These are phyloP conservation scores for Pseudogymnoascus sp. DNA, from an alignment of 2,329 filamentous ascomycete genomes.

Conservation along the genomic window DNA sequence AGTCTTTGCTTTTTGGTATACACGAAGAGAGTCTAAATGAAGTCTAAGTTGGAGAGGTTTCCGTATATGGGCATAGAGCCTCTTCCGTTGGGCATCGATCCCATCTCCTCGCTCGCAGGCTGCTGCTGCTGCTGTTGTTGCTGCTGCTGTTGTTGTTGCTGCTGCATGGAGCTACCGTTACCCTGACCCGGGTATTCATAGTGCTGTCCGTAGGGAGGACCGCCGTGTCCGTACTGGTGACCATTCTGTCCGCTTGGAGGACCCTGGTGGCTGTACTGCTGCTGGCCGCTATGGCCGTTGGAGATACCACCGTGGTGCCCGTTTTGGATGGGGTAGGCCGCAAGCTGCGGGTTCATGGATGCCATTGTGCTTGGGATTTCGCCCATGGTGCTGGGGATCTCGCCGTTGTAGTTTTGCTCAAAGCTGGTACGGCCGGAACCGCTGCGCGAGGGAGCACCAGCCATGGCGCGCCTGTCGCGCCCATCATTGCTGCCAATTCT, in stretches of 20 bases:
- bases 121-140: slow-evolving; percentile 18
- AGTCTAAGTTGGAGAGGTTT: slow-evolving; percentile 9
- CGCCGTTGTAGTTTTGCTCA: slow-evolving; percentile 49
- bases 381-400: slow-evolving; percentile 51
- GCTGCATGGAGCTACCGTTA: slow-evolving; percentile 24
- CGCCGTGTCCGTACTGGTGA: slow-evolving; percentile 43
- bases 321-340: slow-evolving; percentile 55
- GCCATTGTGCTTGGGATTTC: slow-evolving; percentile 28
- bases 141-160: slow-evolving; percentile 11
- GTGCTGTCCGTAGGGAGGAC: slow-evolving; percentile 32
- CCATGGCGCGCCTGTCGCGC: slow-evolving; percentile 50
- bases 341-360: slow-evolving; percentile 50
- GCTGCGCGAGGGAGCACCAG: slow-evolving; percentile 41
- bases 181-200: slow-evolving; percentile 28
- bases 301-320: slow-evolving; percentile 44
- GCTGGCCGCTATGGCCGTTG: not conserved
- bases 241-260: not conserved
- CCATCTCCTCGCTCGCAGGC: slow-evolving; percentile 17
- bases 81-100: slow-evolving; percentile 20
- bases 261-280: slow-evolving; percentile 3
- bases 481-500: slow-evolving; percentile 47
- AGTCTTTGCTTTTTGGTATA: not conserved
- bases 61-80: slow-evolving; percentile 41
- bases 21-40: slow-evolving; percentile 7
- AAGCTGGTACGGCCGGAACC: slow-evolving; percentile 35